These are phyloP conservation scores for Juncus inflexus DNA, from an alignment of 176 grass and related monocot species.

Conservation along the genomic window DNA sequence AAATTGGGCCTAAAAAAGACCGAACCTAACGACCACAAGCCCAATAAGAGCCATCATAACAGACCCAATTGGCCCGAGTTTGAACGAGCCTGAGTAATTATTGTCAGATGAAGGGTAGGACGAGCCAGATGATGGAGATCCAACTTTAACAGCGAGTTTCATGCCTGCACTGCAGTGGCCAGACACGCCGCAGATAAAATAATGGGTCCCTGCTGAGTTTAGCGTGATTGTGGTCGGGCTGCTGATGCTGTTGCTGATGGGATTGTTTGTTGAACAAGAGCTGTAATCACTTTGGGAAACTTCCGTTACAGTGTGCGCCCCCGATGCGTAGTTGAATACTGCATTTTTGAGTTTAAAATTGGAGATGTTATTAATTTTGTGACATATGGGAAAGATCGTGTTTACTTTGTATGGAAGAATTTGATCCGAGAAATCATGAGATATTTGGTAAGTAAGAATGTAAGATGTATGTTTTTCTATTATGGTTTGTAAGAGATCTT, in stretches of 20 bases:
- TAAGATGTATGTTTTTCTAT: no score
- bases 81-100: not conserved
- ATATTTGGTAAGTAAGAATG: no score
- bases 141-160: slow-evolving; percentile 57
- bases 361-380: not conserved
- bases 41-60: not conserved
- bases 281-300: slow-evolving; percentile 45
- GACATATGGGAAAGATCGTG: no score
- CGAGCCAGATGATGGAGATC: slow-evolving; percentile 22
- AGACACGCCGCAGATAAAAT: slow-evolving; percentile 61
- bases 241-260: slow-evolving; percentile 26
- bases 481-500: not conserved
- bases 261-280: slow-evolving; percentile 36
- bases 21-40: not conserved
- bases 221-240: slow-evolving; percentile 41
- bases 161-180: slow-evolving; percentile 53
- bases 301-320: slow-evolving; percentile 41
- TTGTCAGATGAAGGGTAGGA: slow-evolving; percentile 8
- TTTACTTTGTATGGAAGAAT: no score
- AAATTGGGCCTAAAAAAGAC: slow-evolving; percentile 1
- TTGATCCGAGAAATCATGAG: no score
- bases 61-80: not conserved
- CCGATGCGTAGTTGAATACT: slow-evolving; percentile 50
- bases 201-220: slow-evolving; percentile 29
- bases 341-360: slow-evolving; percentile 3